Conservation (phyloP, 73 alveolate genomes). For the Effrenium voratum region DNA sequence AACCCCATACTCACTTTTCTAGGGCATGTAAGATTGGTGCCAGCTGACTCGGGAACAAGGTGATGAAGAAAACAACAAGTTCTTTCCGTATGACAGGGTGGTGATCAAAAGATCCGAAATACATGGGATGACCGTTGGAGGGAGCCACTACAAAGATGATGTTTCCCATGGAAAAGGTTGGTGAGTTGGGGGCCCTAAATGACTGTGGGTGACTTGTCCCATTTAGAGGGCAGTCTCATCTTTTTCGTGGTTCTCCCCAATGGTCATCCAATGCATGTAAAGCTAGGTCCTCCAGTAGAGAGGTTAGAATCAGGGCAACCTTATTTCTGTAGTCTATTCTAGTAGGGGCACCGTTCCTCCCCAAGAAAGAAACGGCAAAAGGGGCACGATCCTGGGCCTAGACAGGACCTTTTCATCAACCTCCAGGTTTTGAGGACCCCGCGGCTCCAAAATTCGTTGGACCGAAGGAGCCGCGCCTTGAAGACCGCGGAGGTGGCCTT, state of each 20-base stretch:
- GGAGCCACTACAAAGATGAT: no score
- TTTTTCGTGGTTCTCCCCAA: no score
- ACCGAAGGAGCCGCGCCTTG: no score
- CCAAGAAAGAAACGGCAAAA: background rate
- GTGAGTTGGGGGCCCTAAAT: no score
- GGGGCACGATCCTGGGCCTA: background rate
- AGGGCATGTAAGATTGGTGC: background rate
- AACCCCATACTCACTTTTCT: no score
- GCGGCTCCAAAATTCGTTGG: background rate
- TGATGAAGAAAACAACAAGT: background rate
- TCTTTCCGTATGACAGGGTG: no score
- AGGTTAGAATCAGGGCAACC: background rate
- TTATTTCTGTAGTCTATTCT: background rate
- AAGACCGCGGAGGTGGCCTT: slow-evolving; percentile 68
- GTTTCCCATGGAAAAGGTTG: no score
- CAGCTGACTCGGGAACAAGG: background rate
- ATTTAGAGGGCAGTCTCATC: no score
- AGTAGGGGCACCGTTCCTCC: no score
- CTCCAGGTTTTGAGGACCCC: background rate
- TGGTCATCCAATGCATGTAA: no score
- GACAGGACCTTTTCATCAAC: background rate
- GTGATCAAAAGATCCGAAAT: background rate
- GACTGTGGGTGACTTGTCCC: no score
- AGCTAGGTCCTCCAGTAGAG: background rate
- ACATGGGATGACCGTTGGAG: no score